Conservation (phyloP, 495 filamentous ascomycete genomes). For the Amorphotheca resinae region DNA sequence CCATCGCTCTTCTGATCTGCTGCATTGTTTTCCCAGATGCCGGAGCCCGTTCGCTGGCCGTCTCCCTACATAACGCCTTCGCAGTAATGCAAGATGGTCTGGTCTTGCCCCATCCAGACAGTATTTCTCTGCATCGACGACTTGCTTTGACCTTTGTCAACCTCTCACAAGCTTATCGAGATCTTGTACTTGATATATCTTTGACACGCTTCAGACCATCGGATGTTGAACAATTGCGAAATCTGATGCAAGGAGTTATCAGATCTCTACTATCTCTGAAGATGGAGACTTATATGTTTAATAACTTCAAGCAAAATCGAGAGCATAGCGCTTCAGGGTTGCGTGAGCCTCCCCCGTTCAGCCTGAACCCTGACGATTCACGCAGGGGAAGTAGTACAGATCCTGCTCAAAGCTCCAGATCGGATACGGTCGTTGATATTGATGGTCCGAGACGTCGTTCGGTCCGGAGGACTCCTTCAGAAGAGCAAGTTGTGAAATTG, state of each 20-base stretch:
- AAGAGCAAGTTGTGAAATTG: conserved; percentile 20
- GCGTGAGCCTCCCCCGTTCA: neutral
- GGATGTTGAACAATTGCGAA: conserved; percentile 35
- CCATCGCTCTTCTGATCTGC: conserved; percentile 34
- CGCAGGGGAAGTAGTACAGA: neutral
- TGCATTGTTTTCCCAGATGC: conserved; percentile 36
- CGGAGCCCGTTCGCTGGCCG: conserved; percentile 36
- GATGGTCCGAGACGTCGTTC: conserved; percentile 12
- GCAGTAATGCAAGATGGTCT: conserved; percentile 32
- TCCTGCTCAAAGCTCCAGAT: neutral
- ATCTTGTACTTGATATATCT: conserved; percentile 41
- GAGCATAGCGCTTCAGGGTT: too few relatives aligned
- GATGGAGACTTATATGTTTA: conserved; percentile 32
- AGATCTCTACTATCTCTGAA: conserved; percentile 33
- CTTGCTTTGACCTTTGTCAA: conserved; percentile 37
- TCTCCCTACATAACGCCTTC: conserved; percentile 32
- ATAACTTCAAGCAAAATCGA: conserved; percentile 9
- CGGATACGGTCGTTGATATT: conserved; percentile 27
- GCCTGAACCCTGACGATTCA: neutral
- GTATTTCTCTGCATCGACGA: conserved; percentile 25
- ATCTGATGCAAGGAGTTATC: conserved; percentile 40
- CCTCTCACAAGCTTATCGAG: conserved; percentile 41
- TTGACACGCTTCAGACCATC: conserved; percentile 34
- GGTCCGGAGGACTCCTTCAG: conserved; percentile 6
- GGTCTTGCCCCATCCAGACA: conserved; percentile 28